Percentiles rank a stretch among this genome's conserved stretches.
These are phyloP conservation scores for Erythrobasidium hasegawianum DNA, from an alignment of 1,284 basidiomycete genomes.

Conservation along the genomic window DNA sequence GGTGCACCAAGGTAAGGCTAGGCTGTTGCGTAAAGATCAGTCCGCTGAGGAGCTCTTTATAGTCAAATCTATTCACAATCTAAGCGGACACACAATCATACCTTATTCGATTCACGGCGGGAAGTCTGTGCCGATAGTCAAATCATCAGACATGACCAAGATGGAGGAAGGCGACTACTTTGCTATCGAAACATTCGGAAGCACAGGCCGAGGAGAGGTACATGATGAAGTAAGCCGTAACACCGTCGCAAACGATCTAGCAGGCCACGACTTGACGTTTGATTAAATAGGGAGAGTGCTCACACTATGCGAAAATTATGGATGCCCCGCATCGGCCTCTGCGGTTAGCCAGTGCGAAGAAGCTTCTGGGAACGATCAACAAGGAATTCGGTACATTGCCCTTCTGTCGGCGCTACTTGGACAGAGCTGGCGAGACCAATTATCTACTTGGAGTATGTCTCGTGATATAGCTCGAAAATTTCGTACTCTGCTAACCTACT, in stretches of 20 bases:
- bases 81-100: constrained; percentile 86
- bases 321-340: constrained; percentile 69
- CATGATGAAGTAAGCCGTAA: constrained; percentile 65
- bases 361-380: constrained; percentile 81
- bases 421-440: constrained; percentile 87
- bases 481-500: background rate
- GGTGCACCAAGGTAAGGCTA: constrained; percentile 67
- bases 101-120: constrained; percentile 81
- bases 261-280: constrained; percentile 35
- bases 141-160: constrained; percentile 74
- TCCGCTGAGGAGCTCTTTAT: constrained; percentile 9
- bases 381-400: constrained; percentile 93
- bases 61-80: constrained; percentile 88
- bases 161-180: constrained; percentile 99
- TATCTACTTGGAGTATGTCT: constrained; percentile 80
- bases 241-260: constrained; percentile 37
- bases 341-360: constrained; percentile 79
- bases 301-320: constrained; percentile 77
- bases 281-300: constrained; percentile 73
- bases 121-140: constrained; percentile 87
- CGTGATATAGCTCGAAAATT: too few species aligned
- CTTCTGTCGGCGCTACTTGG: constrained; percentile 92
- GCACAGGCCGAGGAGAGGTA: constrained; percentile 90
- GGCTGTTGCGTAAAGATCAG: background rate
- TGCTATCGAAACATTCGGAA: constrained; percentile 98